These are phyloP conservation scores for Echinosophora koreensis DNA, from an alignment of 306 rosid genomes.

Conservation along the genomic window DNA sequence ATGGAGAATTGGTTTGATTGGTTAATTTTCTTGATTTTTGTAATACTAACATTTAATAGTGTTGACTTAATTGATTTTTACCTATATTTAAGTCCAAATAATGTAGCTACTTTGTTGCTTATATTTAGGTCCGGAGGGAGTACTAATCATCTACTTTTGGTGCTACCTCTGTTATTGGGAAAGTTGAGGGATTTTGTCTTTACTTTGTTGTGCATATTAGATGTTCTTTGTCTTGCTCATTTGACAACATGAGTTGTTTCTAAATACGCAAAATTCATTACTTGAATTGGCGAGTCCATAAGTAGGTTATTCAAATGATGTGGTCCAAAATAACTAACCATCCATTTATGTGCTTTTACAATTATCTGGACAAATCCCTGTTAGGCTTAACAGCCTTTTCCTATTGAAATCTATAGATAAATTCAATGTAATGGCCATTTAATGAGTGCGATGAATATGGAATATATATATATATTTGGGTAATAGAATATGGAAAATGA, in stretches of 20 bases:
- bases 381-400: neutral
- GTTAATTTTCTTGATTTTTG: no score
- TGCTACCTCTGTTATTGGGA: neutral
- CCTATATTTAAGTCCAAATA: no score
- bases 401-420: neutral
- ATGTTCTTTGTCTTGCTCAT: neutral
- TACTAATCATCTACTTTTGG: neutral
- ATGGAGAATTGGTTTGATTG: no score
- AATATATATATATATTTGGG: no score
- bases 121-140: no score
- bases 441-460: slow-evolving; percentile 38
- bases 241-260: neutral
- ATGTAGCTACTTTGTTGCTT: no score
- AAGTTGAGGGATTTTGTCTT: slow-evolving; percentile 6
- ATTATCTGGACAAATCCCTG: no score
- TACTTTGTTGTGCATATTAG: neutral
- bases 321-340: neutral
- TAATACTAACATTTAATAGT: no score
- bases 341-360: no score
- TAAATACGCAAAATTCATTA: neutral
- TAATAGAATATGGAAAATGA: slow-evolving; percentile 31
- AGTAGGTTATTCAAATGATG: slow-evolving; percentile 4
- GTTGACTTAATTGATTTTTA: no score
- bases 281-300: neutral
- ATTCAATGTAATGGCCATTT: slow-evolving; percentile 21